Evolutionary conservation across 2,329 filamentous ascomycete genomes (phyloP).

Genomic region (Talaromyces sp.): DNA sequence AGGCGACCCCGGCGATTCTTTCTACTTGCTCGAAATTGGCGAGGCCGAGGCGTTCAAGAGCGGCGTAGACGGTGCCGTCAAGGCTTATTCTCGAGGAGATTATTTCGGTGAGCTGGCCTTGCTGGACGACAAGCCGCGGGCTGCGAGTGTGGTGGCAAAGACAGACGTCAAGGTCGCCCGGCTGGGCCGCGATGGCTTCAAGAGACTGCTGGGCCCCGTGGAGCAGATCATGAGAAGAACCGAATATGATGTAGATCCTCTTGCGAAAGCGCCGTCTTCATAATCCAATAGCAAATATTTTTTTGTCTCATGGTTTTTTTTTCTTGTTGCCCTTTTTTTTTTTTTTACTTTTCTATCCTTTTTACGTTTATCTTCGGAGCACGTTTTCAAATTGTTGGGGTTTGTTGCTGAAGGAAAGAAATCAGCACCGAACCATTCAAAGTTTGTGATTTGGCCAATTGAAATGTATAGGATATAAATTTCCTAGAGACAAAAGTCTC

Average conservation of each 20-base stretch:
- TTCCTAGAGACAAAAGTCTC: too few relatives aligned
- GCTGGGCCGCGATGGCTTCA: conserved; percentile 90
- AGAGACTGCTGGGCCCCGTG: conserved; percentile 84
- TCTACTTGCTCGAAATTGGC: conserved; percentile 85
- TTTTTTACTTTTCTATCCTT: background rate
- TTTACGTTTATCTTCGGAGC: background rate
- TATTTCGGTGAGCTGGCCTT: conserved; percentile 96
- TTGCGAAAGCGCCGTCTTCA: conserved; percentile 10
- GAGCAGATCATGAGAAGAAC: conserved; percentile 85
- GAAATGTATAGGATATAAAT: too few relatives aligned
- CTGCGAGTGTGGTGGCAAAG: conserved; percentile 78
- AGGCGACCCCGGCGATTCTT: conserved; percentile 85
- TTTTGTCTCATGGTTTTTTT: background rate
- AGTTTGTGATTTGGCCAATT: too few relatives aligned
- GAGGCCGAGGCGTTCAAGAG: conserved; percentile 82
- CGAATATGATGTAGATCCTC: conserved; percentile 35
- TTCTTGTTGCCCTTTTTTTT: background rate
- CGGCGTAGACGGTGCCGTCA: conserved; percentile 66
- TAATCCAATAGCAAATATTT: background rate
- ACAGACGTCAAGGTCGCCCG: conserved; percentile 90
- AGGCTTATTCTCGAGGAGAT: conserved; percentile 82
- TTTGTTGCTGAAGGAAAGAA: too few relatives aligned
- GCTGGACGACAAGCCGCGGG: conserved; percentile 87
- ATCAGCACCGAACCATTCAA: too few relatives aligned
- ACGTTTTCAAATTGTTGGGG: background rate